These are phyloP conservation scores for Corynascus novoguineensis DNA, from an alignment of 495 filamentous ascomycete species.

Conservation along the genomic window DNA sequence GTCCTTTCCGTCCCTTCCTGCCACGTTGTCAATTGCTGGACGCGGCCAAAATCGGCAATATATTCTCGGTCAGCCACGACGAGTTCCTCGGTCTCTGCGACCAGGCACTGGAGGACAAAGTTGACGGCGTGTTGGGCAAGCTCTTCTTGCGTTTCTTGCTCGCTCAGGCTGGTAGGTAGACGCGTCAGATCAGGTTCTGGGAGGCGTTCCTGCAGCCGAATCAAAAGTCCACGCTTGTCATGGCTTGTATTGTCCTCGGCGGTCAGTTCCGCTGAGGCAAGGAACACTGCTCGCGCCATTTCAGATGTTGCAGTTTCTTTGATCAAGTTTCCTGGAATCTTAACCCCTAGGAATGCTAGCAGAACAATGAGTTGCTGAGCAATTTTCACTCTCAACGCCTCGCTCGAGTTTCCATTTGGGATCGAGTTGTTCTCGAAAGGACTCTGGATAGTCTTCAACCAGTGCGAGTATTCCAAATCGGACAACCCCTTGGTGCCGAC, in stretches of 20 bases:
- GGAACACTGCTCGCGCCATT: slow-evolving; percentile 29
- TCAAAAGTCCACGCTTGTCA: neutral
- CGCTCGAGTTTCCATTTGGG: too few relatives aligned
- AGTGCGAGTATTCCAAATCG: neutral
- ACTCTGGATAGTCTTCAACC: neutral
- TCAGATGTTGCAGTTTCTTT: slow-evolving; percentile 29
- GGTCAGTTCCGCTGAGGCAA: slow-evolving; percentile 23
- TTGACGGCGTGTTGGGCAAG: slow-evolving; percentile 28
- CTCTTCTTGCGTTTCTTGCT: slow-evolving; percentile 8
- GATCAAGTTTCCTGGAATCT: slow-evolving; percentile 28
- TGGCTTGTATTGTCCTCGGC: neutral
- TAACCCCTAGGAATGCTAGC: slow-evolving; percentile 28
- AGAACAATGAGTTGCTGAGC: slow-evolving; percentile 30
- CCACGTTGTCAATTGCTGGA: slow-evolving; percentile 28
- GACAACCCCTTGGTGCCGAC: too few relatives aligned
- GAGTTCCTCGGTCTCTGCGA: slow-evolving; percentile 24
- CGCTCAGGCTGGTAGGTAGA: neutral
- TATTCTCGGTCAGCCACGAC: slow-evolving; percentile 30
- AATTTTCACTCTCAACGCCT: neutral
- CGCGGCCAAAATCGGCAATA: slow-evolving; percentile 32
- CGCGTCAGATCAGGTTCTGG: neutral
- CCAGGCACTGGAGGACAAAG: slow-evolving; percentile 26
- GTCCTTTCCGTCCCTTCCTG: slow-evolving; percentile 23
- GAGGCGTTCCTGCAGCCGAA: neutral
- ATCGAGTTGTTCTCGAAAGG: too few relatives aligned